Evolutionary conservation across 2,329 filamentous ascomycete species (phyloP).

Genomic region (Fusarium anthophilum): DNA sequence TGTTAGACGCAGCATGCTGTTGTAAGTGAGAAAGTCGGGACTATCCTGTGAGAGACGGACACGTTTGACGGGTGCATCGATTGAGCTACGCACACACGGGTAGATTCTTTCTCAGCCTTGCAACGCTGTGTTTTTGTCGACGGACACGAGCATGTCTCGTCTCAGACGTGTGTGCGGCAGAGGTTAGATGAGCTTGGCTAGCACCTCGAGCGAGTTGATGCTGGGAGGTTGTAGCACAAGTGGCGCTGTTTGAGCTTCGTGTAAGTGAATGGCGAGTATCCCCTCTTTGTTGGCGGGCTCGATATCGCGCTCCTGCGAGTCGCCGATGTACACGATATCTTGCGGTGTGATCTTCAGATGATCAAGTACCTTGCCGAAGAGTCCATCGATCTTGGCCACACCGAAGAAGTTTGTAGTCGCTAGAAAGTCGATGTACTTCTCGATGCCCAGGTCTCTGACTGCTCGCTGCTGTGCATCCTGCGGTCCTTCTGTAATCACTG

Average conservation of each 20-base stretch:
- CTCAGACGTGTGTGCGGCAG: neutral
- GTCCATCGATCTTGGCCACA: constrained; percentile 40
- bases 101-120: constrained; percentile 8
- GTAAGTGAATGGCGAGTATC: constrained; percentile 44
- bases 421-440: constrained; percentile 42
- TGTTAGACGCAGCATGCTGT: constrained; percentile 7
- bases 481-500: constrained; percentile 57
- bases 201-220: constrained; percentile 23
- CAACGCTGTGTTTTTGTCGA: neutral
- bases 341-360: constrained; percentile 37
- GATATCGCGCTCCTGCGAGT: constrained; percentile 44
- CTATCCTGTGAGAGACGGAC: constrained; percentile 19
- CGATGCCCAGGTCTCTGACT: constrained; percentile 36
- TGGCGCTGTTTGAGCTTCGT: constrained; percentile 1
- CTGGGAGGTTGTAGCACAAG: constrained; percentile 13
- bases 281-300: constrained; percentile 40
- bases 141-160: constrained; percentile 2
- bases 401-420: constrained; percentile 46
- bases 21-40: neutral
- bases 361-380: constrained; percentile 42
- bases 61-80: constrained; percentile 24
- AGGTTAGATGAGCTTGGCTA: constrained; percentile 8
- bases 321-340: constrained; percentile 45
- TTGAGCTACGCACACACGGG: constrained; percentile 1
- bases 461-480: constrained; percentile 59